A percentile compares a stretch with the other conserved stretches of the same genome.
Conservation (phyloP, 441 rosid species). For the Erodium texanum region DNA sequence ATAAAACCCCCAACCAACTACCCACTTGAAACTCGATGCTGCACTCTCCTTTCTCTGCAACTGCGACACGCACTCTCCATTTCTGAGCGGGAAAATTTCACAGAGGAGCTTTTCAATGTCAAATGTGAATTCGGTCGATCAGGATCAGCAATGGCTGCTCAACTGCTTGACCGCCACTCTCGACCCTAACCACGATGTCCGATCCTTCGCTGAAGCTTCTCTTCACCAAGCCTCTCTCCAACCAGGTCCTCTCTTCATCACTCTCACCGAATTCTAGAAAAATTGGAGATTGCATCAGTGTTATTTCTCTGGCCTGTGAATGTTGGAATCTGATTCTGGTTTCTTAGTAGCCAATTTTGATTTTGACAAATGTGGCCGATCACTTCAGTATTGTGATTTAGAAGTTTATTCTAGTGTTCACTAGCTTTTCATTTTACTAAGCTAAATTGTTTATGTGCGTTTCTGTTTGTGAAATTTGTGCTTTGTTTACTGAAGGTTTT, state of each 20-base stretch:
- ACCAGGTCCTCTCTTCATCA: conserved; percentile 42
- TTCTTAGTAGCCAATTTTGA: background rate
- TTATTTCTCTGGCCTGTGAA: background rate
- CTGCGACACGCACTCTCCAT: background rate
- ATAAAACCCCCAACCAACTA: conserved; percentile 6
- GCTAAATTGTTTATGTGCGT: background rate
- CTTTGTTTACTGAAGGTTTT: conserved; percentile 46
- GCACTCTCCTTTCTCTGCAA: background rate
- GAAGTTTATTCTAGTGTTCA: background rate
- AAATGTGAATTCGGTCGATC: conserved; percentile 32
- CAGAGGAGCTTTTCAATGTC: background rate
- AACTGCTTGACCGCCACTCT: conserved; percentile 82
- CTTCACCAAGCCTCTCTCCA: conserved; percentile 81
- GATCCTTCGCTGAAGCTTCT: conserved; percentile 86
- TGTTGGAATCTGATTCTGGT: background rate
- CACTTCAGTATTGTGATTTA: background rate
- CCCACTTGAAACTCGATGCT: background rate
- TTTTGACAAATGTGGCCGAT: background rate
- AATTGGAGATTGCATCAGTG: background rate
- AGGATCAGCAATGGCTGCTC: conserved; percentile 89
- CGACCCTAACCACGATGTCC: conserved; percentile 72
- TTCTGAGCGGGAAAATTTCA: conserved; percentile 8
- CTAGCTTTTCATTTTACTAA: background rate
- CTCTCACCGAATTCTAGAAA: background rate
- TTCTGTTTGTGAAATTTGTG: background rate